A percentile compares a stretch with the other conserved stretches of the same genome.
These are phyloP conservation scores for Halophytophthora polymorphica DNA, from an alignment of 352 stramenopile species.

Conservation along the genomic window DNA sequence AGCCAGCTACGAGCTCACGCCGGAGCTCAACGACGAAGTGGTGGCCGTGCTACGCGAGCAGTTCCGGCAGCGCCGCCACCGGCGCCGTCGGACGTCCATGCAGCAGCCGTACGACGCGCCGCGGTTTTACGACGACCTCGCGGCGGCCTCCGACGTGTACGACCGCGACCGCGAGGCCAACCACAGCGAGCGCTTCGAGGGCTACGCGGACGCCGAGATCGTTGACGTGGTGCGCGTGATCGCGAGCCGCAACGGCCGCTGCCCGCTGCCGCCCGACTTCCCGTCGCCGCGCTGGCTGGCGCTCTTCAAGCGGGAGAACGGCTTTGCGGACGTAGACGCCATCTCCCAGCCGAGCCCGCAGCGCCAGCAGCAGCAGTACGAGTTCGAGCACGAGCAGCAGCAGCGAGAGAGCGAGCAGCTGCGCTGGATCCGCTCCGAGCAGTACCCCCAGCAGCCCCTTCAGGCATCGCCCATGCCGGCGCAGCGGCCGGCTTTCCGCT, in stretches of 20 bases:
- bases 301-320: constrained; percentile 55
- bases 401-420: constrained; percentile 5
- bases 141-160: constrained; percentile 2
- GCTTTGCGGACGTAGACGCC: constrained; percentile 28
- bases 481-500: constrained; percentile 7
- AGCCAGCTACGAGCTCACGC: constrained; percentile 31
- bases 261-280: constrained; percentile 42
- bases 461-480: constrained; percentile 13
- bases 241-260: constrained; percentile 35
- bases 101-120: too few species aligned
- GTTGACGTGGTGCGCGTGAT: constrained; percentile 60
- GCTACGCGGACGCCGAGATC: constrained; percentile 48
- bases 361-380: constrained; percentile 12
- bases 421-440: constrained; percentile 6
- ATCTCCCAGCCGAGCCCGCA: constrained; percentile 11
- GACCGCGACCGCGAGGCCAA: constrained; percentile 10
- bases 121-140: constrained; percentile 3
- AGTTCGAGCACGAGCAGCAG: constrained; percentile 8
- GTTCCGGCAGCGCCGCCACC: constrained; percentile 40
- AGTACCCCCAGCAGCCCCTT: constrained; percentile 17
- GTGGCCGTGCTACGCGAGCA: constrained; percentile 49
- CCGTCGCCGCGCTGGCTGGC: constrained; percentile 45
- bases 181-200: constrained; percentile 19
- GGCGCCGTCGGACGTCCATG: constrained; percentile 13
- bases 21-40: constrained; percentile 49